Conservation (phyloP, 169 alveolate species). For the Amoebophrya sp. region DNA sequence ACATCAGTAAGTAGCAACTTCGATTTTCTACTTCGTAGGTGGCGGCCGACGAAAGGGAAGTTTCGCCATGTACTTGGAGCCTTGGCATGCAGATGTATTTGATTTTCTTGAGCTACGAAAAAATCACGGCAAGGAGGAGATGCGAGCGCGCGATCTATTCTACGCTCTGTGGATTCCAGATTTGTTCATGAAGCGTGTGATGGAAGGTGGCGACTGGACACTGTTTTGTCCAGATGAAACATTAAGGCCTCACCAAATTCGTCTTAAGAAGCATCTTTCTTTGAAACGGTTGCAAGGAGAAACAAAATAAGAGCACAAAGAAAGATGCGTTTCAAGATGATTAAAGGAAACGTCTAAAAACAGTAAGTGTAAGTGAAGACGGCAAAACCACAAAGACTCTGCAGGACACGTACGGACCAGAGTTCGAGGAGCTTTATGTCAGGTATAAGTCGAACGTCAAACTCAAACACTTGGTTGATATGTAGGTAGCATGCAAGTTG, state of each 20-base stretch:
- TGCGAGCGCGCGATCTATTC: constrained; percentile 94
- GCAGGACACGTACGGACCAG: constrained; percentile 79
- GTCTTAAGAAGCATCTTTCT: no score
- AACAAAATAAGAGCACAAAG: no score
- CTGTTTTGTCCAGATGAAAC: constrained; percentile 97
- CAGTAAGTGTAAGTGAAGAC: no score
- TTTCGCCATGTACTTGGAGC: constrained; percentile 96
- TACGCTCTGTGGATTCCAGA: constrained; percentile 98
- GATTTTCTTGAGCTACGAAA: constrained; percentile 89
- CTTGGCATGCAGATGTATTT: constrained; percentile 97
- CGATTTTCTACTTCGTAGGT: constrained; percentile 9
- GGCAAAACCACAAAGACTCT: background rate
- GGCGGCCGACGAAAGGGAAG: constrained; percentile 97
- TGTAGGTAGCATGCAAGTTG: no score
- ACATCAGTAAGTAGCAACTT: no score
- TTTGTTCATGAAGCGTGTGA: constrained; percentile 96
- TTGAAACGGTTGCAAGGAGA: no score
- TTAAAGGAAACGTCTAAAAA: no score
- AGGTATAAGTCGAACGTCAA: no score
- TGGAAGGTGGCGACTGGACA: constrained; percentile 81
- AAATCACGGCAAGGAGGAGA: constrained; percentile 96
- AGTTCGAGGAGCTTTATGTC: constrained; percentile 85
- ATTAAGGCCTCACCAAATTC: no score
- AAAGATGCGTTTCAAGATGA: no score
- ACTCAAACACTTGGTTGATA: no score